These are phyloP conservation scores for Botrytis fabae DNA, from an alignment of 2,329 filamentous ascomycete genomes.

Conservation along the genomic window DNA sequence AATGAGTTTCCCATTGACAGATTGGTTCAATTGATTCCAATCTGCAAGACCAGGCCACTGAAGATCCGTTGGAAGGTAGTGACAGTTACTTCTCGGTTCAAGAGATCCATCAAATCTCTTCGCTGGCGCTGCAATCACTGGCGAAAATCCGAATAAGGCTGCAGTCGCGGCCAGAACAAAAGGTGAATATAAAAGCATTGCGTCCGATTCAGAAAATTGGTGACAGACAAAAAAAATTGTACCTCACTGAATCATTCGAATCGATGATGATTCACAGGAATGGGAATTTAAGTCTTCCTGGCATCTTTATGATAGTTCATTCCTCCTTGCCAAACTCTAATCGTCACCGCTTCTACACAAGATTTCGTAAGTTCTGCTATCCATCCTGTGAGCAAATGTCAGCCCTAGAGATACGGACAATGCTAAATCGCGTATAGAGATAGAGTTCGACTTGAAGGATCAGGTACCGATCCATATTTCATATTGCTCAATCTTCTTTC, in stretches of 20 bases:
- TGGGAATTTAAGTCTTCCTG: neutral
- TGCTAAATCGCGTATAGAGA: neutral
- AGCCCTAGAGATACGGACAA: neutral
- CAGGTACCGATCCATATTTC: neutral
- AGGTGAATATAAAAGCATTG: neutral
- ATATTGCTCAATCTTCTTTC: neutral
- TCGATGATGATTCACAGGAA: neutral
- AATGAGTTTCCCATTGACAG: neutral
- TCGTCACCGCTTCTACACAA: neutral
- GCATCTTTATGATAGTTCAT: neutral
- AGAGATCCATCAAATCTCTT: neutral
- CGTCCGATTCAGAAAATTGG: neutral
- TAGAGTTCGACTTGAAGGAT: neutral
- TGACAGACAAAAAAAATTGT: neutral
- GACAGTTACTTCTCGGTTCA: neutral
- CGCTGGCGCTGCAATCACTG: neutral
- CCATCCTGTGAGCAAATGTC: neutral
- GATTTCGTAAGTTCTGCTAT: neutral
- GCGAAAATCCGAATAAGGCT: neutral
- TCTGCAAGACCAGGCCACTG: neutral
- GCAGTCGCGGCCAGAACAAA: neutral
- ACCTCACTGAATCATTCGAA: neutral
- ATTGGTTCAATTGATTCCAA: neutral
- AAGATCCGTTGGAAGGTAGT: neutral
- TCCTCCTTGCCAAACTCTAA: neutral